Base-by-base conservation (phyloP, 352 stramenopile species). In the Phytophthora sojae region DNA sequence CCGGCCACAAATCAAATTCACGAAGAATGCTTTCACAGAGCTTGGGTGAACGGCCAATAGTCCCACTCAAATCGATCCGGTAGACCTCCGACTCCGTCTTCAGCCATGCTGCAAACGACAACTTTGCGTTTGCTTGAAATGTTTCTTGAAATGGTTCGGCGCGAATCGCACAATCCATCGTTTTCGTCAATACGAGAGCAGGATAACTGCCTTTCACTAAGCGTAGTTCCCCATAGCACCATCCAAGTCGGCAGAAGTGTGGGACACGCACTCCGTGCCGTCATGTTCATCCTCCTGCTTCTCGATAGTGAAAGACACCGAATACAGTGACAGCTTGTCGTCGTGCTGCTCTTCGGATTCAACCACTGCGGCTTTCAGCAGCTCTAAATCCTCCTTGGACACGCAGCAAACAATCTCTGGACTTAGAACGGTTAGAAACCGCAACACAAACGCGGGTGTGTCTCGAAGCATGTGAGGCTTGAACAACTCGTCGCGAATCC, bases 371-470 rank as follows among this genome's bases (percentile, higher is more conserved):
- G 14, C 15, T 11, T 67, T 35, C 2, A 75, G 47, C 25, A 54
- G 35, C 11, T 53, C 51, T 0, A 67, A 15, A 14, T 75, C 67
- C 2, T 23, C 5, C 3, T 5, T 4, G 6, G 67, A 70, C 3
- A 49, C 15, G n/a, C 56, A 71, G 30, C 61, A 70, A 9, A 69
- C 11, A 11, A 71, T 47, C 11, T 64, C 39, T 6, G 55, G n/a
- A n/a, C 19, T 63, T 50, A 75, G 50, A 9, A 63, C 57, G 3
- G 61, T 59, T 1, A 75, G 42, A 37, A 88, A 83, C 0, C 82
- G 84, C 19, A 90, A 44, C 26, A 88, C 73, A 50, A 88, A 89
- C n/a, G 84, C 82, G 17, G 82, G 71, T 2, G 75, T 81, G 14
- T 81, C 82, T 3, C 78, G 82, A 6, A 90, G 57, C 0, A 49